Evolutionary conservation across 2,329 filamentous ascomycete species (phyloP).

Genomic region (Cercospora sp.): DNA sequence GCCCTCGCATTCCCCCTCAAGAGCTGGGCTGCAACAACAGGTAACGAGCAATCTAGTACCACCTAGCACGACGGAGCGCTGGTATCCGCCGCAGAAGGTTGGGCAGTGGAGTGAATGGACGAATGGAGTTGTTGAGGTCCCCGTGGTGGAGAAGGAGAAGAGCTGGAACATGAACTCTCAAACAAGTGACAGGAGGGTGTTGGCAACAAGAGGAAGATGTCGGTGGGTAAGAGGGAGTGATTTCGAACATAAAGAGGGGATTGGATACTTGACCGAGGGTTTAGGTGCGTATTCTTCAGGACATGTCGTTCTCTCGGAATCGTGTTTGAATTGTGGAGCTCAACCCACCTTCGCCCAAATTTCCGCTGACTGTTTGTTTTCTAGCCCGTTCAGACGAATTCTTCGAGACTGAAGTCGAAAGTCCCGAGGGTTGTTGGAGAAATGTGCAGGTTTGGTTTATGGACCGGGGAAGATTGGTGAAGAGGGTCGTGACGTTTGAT

Average conservation of each 20-base stretch:
- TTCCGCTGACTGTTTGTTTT: neutral
- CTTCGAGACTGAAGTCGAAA: conserved; percentile 24
- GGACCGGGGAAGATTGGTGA: conserved; percentile 25
- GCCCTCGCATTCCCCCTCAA: neutral
- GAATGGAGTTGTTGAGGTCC: neutral
- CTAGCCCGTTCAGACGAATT: conserved; percentile 12
- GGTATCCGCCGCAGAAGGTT: conserved; percentile 20
- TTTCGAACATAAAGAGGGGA: conserved; percentile 16
- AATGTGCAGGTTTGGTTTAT: conserved; percentile 26
- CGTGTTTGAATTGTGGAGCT: neutral
- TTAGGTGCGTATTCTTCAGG: conserved; percentile 4
- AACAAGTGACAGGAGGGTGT: neutral
- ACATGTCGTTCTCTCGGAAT: neutral
- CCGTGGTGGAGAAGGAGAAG: neutral
- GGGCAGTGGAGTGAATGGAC: conserved; percentile 20
- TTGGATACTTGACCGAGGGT: conserved; percentile 24
- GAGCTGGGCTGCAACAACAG: neutral
- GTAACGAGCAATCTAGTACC: neutral
- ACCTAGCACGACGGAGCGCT: conserved; percentile 13
- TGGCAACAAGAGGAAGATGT: conserved; percentile 16
- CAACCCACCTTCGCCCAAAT: neutral
- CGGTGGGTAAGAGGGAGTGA: conserved; percentile 21
- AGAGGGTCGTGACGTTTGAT: conserved; percentile 26
- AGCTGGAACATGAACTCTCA: neutral
- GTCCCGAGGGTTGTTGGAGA: conserved; percentile 12